Conservation (phyloP, 2,329 filamentous ascomycete genomes). For the Torrubiellomyces zombiae region DNA sequence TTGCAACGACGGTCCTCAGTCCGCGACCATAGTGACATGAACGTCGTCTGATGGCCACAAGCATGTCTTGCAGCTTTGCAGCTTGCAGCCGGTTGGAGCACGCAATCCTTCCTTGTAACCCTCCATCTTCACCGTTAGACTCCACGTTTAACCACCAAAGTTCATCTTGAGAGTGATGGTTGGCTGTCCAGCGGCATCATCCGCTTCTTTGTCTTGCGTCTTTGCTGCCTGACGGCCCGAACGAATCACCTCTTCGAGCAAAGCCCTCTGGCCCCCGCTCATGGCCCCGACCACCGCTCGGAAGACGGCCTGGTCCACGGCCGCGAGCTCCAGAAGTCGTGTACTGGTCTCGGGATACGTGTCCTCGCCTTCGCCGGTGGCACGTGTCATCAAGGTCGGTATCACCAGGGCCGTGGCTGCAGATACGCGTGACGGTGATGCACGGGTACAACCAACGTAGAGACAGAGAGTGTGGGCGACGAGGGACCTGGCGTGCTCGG, state of each 20-base stretch:
- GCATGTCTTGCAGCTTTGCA: too few relatives aligned
- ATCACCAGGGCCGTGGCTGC: slow-evolving; percentile 61
- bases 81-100: too few relatives aligned
- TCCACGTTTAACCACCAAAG: slow-evolving; percentile 39
- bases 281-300: slow-evolving; percentile 56
- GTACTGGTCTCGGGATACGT: slow-evolving; percentile 58
- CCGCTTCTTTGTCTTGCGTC: slow-evolving; percentile 20
- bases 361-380: slow-evolving; percentile 42
- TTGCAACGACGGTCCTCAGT: too few relatives aligned
- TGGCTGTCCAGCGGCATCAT: slow-evolving; percentile 41
- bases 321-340: slow-evolving; percentile 66
- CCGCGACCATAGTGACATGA: too few relatives aligned
- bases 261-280: slow-evolving; percentile 50
- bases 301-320: slow-evolving; percentile 57
- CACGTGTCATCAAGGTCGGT: slow-evolving; percentile 59
- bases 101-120: too few relatives aligned
- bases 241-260: slow-evolving; percentile 69
- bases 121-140: too few relatives aligned
- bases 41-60: too few relatives aligned
- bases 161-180: slow-evolving; percentile 92
- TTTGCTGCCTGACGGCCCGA: slow-evolving; percentile 35
- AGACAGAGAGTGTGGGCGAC: slow-evolving; percentile 60
- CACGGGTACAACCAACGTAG: slow-evolving; percentile 44
- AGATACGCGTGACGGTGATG: slow-evolving; percentile 27
- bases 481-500: slow-evolving; percentile 55